Evolutionary conservation across 441 rosid genomes (phyloP).

Genomic region (Arabidopsis lyrata): DNA sequence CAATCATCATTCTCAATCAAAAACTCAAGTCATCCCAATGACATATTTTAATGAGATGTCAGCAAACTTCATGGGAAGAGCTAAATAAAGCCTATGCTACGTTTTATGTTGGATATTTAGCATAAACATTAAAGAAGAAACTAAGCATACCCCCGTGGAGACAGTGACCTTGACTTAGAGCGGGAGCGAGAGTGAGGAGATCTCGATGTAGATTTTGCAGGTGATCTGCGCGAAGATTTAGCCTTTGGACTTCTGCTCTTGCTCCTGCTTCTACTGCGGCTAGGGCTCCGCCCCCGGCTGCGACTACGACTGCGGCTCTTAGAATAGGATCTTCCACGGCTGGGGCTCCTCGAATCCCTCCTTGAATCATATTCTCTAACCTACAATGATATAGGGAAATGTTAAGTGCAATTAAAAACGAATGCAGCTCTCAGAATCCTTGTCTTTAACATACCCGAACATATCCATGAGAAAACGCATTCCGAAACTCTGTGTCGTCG

Average conservation of each 20-base stretch:
- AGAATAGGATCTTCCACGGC: conserved; percentile 81
- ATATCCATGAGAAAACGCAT: conserved; percentile 90
- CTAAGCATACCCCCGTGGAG: conserved; percentile 68
- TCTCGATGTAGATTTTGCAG: conserved; percentile 74
- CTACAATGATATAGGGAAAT: conserved; percentile 37
- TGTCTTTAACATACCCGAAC: conserved; percentile 67
- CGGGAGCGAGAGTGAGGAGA: conserved; percentile 67
- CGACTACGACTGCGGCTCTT: conserved; percentile 58
- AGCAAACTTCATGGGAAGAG: conserved; percentile 26
- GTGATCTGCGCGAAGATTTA: conserved; percentile 65
- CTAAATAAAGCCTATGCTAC: conserved; percentile 14
- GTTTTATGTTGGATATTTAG: conserved; percentile 7
- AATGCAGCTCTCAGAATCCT: conserved; percentile 1
- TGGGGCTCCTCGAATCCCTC: conserved; percentile 86
- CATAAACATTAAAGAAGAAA: conserved; percentile 15
- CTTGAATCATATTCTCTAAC: conserved; percentile 92
- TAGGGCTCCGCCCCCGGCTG: conserved; percentile 60
- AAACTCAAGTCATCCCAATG: conserved; percentile 27
- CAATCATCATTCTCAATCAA: conserved; percentile 40
- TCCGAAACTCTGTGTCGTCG: conserved; percentile 89
- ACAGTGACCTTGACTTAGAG: conserved; percentile 70
- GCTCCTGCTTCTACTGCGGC: conserved; percentile 79
- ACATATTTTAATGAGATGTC: neutral
- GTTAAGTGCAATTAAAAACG: conserved; percentile 2
- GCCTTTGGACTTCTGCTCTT: conserved; percentile 83